These are phyloP conservation scores for Usnea hakonensis DNA, from an alignment of 495 filamentous ascomycete species.

Conservation along the genomic window DNA sequence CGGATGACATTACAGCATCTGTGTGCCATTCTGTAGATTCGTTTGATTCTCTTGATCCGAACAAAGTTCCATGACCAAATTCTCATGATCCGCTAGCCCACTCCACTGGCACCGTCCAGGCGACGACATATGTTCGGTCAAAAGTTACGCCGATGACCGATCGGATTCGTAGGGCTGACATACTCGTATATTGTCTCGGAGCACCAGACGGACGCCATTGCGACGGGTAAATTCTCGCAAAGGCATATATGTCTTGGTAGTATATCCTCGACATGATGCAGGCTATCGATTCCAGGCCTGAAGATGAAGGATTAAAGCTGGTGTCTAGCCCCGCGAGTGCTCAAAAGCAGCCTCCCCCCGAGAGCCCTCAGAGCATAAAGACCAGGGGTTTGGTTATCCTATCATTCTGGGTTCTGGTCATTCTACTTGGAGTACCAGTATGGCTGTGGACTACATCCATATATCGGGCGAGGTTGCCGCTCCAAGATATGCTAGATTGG, in stretches of 20 bases:
- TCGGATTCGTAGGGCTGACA: neutral
- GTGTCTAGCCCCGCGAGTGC: neutral
- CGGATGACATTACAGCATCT: too few species aligned
- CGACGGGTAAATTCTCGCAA: neutral
- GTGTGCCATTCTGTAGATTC: too few species aligned
- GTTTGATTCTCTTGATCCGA: too few species aligned
- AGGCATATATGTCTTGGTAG: neutral
- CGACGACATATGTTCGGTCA: neutral
- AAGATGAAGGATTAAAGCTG: neutral
- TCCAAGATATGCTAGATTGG: slow-evolving; percentile 86
- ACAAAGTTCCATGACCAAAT: too few species aligned
- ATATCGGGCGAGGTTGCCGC: slow-evolving; percentile 75
- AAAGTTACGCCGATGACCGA: neutral
- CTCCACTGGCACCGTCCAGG: too few species aligned
- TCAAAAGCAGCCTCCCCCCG: slow-evolving; percentile 54
- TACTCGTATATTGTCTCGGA: too few species aligned
- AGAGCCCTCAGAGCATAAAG: slow-evolving; percentile 59
- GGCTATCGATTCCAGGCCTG: neutral
- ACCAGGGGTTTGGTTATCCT: slow-evolving; percentile 66
- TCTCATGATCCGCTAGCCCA: too few species aligned
- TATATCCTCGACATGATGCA: neutral
- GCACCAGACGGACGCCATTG: too few species aligned
- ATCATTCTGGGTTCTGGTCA: slow-evolving; percentile 84
- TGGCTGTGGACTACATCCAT: slow-evolving; percentile 97
- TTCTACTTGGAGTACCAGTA: slow-evolving; percentile 82